Conservation (phyloP, 2,329 filamentous ascomycete genomes). For the Chrysosporium queenslandicum region DNA sequence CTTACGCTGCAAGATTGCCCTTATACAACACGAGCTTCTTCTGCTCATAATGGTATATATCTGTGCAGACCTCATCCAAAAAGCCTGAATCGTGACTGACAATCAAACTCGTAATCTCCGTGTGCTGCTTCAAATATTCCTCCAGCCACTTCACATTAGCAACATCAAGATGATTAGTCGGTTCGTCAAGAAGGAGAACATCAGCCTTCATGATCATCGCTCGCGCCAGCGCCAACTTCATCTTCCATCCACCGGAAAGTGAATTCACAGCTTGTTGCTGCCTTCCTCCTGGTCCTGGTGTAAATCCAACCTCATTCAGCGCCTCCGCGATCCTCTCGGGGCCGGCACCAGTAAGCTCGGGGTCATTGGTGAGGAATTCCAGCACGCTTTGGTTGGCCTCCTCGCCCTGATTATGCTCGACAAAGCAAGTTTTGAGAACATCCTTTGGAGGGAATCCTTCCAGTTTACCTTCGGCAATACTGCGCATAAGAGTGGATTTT, state of each 20-base stretch:
- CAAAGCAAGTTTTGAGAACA: constrained; percentile 88
- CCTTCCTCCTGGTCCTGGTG: constrained; percentile 73
- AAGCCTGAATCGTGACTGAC: constrained; percentile 98
- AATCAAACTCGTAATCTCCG: constrained; percentile 92
- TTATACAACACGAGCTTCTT: constrained; percentile 68
- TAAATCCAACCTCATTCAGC: constrained; percentile 87
- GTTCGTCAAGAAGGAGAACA: constrained; percentile 91
- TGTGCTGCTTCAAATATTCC: constrained; percentile 89
- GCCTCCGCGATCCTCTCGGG: constrained; percentile 72
- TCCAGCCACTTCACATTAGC: constrained; percentile 93
- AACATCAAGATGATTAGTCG: constrained; percentile 96
- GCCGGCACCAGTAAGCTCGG: constrained; percentile 69
- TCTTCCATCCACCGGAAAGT: constrained; percentile 97
- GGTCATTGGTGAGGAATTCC: constrained; percentile 84
- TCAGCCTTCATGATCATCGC: constrained; percentile 97
- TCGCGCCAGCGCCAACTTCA: constrained; percentile 93
- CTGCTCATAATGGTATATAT: constrained; percentile 97
- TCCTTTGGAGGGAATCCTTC: constrained; percentile 94
- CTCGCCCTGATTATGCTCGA: constrained; percentile 98
- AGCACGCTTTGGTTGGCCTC: constrained; percentile 94
- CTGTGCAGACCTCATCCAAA: constrained; percentile 92
- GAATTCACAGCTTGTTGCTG: constrained; percentile 88
- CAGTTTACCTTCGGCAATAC: constrained; percentile 88
- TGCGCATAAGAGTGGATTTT: constrained; percentile 98
- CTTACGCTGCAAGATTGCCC: constrained; percentile 40